Percentiles rank a stretch among this genome's conserved stretches.
phyloP scores from a whole-genome alignment of 352 stramenopile genomes.

The Globisporangium yorkense region DNA sequence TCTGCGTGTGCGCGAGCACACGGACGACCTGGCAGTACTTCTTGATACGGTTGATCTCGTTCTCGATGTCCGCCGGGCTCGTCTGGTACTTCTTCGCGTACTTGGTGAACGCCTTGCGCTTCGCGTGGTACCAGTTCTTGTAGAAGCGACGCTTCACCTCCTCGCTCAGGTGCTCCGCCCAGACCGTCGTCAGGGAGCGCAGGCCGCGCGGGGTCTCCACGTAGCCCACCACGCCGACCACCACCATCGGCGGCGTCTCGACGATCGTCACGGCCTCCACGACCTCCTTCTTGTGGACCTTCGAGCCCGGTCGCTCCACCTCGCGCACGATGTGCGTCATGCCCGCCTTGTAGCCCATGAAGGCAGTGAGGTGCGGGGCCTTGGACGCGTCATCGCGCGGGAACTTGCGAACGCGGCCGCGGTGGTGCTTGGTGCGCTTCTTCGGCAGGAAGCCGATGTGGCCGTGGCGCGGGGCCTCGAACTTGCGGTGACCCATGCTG shows the following conservation, averaged over 20 bases:
- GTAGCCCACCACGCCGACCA: slow-evolving; percentile 99
- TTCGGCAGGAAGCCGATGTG: slow-evolving; percentile 99
- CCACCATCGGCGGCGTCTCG: slow-evolving; percentile 99
- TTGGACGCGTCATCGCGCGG: slow-evolving; percentile 96
- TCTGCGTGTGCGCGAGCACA: slow-evolving; percentile 99
- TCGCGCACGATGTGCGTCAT: slow-evolving; percentile 99
- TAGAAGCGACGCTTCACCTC: slow-evolving; percentile 99
- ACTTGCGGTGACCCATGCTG: slow-evolving; percentile 98
- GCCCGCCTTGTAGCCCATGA: slow-evolving; percentile 99
- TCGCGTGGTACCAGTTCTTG: slow-evolving; percentile 99
- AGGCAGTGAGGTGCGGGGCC: slow-evolving; percentile 97
- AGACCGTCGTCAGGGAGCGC: slow-evolving; percentile 98
- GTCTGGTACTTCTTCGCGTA: slow-evolving; percentile 99
- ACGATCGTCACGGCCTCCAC: slow-evolving; percentile 99
- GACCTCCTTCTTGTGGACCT: slow-evolving; percentile 99
- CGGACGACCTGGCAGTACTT: slow-evolving; percentile 99
- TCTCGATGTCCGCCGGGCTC: slow-evolving; percentile 88
- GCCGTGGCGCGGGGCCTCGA: slow-evolving; percentile 95
- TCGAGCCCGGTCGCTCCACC: slow-evolving; percentile 98
- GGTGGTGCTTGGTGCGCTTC: slow-evolving; percentile 99
- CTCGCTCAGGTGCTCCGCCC: slow-evolving; percentile 98
- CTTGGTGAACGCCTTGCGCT: slow-evolving; percentile 99
- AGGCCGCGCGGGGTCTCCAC: slow-evolving; percentile 98
- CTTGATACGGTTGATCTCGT: slow-evolving; percentile 99
- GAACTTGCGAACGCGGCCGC: slow-evolving; percentile 98